Base-by-base conservation (phyloP, 106 monocot species). In the Agapanthus africanus region DNA sequence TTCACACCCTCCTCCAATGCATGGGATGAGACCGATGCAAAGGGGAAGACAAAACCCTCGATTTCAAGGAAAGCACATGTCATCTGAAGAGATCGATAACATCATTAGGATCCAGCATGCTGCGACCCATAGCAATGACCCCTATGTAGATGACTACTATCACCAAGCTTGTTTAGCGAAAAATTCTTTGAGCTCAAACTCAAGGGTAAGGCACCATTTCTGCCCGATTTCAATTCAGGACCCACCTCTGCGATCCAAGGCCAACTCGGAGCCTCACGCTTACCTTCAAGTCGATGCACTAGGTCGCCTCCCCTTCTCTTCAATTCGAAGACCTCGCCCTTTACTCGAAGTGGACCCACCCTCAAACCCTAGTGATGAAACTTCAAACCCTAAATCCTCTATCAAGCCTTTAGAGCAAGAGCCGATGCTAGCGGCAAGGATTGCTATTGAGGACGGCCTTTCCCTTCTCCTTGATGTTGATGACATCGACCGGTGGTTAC, bases 151-250 rank as follows among this genome's bases (percentile, higher is more conserved):
- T 51, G 78, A 82, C 51, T 82, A 82, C 71, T 82, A 79, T 70
- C 82, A 82, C 60, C 82, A 78, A 59, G 82, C 83, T 37, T 76
- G 83, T 71, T 34, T 83, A 30, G 75, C 74, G 7, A 83, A 76
- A 30, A 83, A 56, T 31, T 79, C 62, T 30, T 56, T 52, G 15
- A 67, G 32, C 7, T 71, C 72, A 37, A 54, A 54, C 19, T 71
- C 72, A 41, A 54, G 42, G 42, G 16, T 52, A 16, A 67, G 66
- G 38, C 74, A 83, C 66, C 82, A 71, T 52, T 83, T 83, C 37
- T 71, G 75, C 59, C 83, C 83, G 11, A 56, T 27, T 23, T 56
- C 59, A 9, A 79, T 75, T 10, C 59, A 51, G 15, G 79, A 79
- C 40, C 35, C 54, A 11, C 26, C 83, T 22, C 67, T 71, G 35